A percentile compares a stretch with the other conserved stretches of the same genome.
phyloP scores from a whole-genome alignment of 768 basidiomycete genomes.

The Aureoboletus auriporus region DNA sequence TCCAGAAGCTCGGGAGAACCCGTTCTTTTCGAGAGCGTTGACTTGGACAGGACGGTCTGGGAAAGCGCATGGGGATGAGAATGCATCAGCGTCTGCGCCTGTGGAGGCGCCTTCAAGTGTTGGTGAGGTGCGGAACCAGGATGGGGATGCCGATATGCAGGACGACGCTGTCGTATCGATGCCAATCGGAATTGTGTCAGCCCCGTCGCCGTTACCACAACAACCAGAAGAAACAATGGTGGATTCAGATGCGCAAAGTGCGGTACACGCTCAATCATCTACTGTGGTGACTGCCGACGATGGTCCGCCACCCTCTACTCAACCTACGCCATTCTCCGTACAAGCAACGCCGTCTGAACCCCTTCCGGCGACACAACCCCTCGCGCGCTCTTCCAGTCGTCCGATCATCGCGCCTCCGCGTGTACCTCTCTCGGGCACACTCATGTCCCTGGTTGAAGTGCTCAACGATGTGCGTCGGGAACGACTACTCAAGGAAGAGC shows the following conservation, averaged over 20 bases:
- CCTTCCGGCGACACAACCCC: constrained; percentile 2
- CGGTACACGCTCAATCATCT: background rate
- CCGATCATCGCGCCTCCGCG: constrained; percentile 23
- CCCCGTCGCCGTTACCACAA: background rate
- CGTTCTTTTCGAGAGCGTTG: constrained; percentile 26
- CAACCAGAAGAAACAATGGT: background rate
- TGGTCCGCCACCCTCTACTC: background rate
- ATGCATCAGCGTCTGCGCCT: background rate
- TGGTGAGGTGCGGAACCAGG: background rate
- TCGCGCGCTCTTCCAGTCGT: background rate
- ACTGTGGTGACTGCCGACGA: background rate
- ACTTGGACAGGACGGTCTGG: background rate
- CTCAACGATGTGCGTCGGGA: constrained; percentile 20
- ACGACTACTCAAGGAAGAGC: background rate
- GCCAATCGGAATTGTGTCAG: background rate
- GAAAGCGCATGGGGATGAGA: background rate
- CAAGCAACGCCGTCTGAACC: background rate
- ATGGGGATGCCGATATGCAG: constrained; percentile 5
- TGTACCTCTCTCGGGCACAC: constrained; percentile 8
- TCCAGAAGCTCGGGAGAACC: constrained; percentile 7
- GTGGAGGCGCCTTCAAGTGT: background rate
- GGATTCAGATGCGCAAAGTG: background rate
- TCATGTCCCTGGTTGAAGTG: constrained; percentile 17
- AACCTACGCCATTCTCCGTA: background rate
- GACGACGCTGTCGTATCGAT: background rate